phyloP scores from a whole-genome alignment of 495 filamentous ascomycete genomes.

The Paragyromitra xinjiangensis region DNA sequence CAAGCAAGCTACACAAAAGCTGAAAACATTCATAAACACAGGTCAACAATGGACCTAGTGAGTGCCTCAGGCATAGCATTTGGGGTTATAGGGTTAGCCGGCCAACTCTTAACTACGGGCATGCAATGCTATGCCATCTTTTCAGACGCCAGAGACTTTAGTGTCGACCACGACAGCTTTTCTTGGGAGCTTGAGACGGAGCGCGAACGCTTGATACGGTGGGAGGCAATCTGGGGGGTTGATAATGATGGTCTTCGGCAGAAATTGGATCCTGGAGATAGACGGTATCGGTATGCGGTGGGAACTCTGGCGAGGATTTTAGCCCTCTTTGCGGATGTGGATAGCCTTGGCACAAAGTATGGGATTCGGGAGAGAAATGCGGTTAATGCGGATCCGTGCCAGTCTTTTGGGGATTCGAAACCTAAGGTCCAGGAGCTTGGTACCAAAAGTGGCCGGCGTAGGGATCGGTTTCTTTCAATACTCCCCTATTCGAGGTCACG shows the following conservation, averaged over 20 bases:
- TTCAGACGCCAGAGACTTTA: neutral
- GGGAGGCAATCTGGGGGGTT: conserved; percentile 25
- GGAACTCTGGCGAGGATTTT: conserved; percentile 32
- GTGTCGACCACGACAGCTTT: conserved; percentile 18
- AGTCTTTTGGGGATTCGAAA: neutral
- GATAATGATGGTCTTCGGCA: neutral
- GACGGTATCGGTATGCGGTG: conserved; percentile 37
- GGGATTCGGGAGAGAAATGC: conserved; percentile 17
- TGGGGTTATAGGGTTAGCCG: conserved; percentile 28
- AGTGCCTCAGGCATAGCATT: neutral
- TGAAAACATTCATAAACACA: neutral
- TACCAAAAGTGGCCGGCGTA: neutral
- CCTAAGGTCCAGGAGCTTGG: neutral
- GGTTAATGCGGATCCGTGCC: neutral
- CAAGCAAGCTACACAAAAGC: neutral
- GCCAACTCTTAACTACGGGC: conserved; percentile 15
- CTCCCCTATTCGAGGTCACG: neutral
- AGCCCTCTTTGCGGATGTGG: conserved; percentile 3
- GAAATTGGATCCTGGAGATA: conserved; percentile 5
- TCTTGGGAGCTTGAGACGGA: conserved; percentile 20
- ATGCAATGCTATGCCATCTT: conserved; percentile 31
- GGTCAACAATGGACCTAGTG: neutral
- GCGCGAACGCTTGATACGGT: conserved; percentile 1
- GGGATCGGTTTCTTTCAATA: neutral
- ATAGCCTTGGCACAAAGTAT: conserved; percentile 16